Conservation (phyloP, 305 asterid species). For the Fraxinus sp. region DNA sequence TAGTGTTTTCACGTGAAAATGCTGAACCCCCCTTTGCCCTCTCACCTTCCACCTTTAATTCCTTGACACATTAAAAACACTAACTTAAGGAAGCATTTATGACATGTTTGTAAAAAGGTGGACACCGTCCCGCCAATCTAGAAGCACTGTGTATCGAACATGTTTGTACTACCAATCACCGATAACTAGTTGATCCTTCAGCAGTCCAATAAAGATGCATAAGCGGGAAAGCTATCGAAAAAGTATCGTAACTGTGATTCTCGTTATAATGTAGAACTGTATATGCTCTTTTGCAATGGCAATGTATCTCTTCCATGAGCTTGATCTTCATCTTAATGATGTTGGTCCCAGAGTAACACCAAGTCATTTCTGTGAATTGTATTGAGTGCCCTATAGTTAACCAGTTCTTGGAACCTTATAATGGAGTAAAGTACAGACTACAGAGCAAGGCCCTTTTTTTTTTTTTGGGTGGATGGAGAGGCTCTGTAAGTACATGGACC, state of each 20-base stretch:
- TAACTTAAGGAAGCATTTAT: conserved; percentile 5
- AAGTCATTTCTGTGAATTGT: conserved; percentile 28
- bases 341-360: neutral
- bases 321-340: neutral
- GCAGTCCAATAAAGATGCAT: no score
- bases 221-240: neutral
- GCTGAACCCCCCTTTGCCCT: conserved; percentile 35
- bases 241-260: neutral
- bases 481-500: conserved; percentile 24
- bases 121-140: neutral
- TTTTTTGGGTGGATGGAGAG: neutral
- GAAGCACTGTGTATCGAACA: neutral
- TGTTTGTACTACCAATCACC: neutral
- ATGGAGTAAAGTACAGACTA: neutral
- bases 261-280: conserved; percentile 3
- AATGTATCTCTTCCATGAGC: neutral
- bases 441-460: neutral
- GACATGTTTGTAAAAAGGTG: neutral
- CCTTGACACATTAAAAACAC: neutral
- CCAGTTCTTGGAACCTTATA: conserved; percentile 27
- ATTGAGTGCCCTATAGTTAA: conserved; percentile 30
- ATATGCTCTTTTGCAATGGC: conserved; percentile 8
- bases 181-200: neutral
- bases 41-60: conserved; percentile 26
- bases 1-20: conserved; percentile 49